Evolutionary conservation across 139 green algal species (phyloP).

Genomic region (Chlamydomonas incerta): DNA sequence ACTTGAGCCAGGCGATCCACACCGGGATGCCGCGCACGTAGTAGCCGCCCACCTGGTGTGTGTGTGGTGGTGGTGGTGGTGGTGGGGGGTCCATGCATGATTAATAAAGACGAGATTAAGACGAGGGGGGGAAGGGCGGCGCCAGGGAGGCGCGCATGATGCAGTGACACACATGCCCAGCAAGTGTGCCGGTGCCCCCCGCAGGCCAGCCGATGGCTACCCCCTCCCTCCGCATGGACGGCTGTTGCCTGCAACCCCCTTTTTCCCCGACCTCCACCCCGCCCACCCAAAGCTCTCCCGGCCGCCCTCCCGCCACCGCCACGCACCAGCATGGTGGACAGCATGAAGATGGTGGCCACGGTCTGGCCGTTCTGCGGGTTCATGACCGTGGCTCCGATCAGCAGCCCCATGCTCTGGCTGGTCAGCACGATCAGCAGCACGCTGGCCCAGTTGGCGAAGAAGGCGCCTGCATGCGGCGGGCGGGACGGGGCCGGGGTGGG

Average conservation of each 20-base stretch:
- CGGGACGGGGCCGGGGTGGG: background rate
- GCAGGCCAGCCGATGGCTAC: too few species aligned
- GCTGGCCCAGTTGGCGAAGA: slow-evolving; percentile 74
- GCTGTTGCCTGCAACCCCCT: too few species aligned
- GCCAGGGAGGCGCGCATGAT: too few species aligned
- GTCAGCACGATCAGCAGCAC: slow-evolving; percentile 72
- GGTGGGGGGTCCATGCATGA: too few species aligned
- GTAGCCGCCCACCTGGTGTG: slow-evolving; percentile 57
- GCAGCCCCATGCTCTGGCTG: slow-evolving; percentile 74
- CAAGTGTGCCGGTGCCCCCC: too few species aligned
- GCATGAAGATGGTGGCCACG: slow-evolving; percentile 76
- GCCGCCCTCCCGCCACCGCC: background rate
- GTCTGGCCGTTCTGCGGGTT: slow-evolving; percentile 61
- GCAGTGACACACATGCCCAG: too few species aligned
- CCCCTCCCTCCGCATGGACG: too few species aligned
- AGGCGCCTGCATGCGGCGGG: slow-evolving; percentile 47
- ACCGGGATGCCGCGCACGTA: slow-evolving; percentile 73
- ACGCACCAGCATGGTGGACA: slow-evolving; percentile 66
- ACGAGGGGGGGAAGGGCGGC: too few species aligned
- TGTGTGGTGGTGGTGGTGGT: too few species aligned
- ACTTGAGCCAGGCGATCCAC: slow-evolving; percentile 67
- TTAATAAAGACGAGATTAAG: too few species aligned
- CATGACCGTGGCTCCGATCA: slow-evolving; percentile 79
- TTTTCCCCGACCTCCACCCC: too few species aligned
- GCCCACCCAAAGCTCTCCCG: too few species aligned